Evolutionary conservation across 140 eudicot genomes (phyloP).

Genomic region (Erigeron philadelphicus): DNA sequence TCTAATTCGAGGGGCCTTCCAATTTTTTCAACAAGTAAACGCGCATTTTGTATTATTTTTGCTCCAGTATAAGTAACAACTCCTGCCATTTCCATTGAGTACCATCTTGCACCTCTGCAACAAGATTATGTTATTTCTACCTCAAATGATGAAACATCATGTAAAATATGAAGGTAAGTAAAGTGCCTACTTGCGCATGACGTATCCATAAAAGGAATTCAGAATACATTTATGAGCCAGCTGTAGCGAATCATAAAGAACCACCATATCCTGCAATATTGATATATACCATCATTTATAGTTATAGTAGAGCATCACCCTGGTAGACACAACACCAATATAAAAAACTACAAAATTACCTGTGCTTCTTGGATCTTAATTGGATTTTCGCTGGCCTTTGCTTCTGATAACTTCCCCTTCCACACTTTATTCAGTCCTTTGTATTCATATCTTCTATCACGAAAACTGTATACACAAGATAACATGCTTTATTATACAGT

Average conservation of each 20-base stretch:
- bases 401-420: constrained; percentile 96
- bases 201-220: constrained; percentile 97
- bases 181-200: constrained; percentile 90
- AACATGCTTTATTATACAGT: constrained; percentile 11
- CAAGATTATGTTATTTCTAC: constrained; percentile 24
- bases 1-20: constrained; percentile 97
- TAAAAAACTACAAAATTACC: constrained; percentile 30
- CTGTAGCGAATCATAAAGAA: constrained; percentile 91
- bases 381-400: constrained; percentile 92
- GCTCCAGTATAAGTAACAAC: constrained; percentile 99
- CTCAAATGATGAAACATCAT: constrained; percentile 7
- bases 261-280: constrained; percentile 89
- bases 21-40: constrained; percentile 74
- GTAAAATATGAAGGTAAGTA: constrained; percentile 16
- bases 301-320: not conserved
- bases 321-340: not conserved
- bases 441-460: constrained; percentile 98
- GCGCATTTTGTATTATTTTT: constrained; percentile 92
- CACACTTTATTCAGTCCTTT: constrained; percentile 98
- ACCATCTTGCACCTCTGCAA: constrained; percentile 99
- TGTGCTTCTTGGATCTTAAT: constrained; percentile 99
- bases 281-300: constrained; percentile 8
- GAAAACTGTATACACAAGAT: constrained; percentile 57
- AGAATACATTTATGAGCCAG: constrained; percentile 98
- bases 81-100: constrained; percentile 99